phyloP scores from a whole-genome alignment of 345 rosid species.

The Reutealis trisperma region DNA sequence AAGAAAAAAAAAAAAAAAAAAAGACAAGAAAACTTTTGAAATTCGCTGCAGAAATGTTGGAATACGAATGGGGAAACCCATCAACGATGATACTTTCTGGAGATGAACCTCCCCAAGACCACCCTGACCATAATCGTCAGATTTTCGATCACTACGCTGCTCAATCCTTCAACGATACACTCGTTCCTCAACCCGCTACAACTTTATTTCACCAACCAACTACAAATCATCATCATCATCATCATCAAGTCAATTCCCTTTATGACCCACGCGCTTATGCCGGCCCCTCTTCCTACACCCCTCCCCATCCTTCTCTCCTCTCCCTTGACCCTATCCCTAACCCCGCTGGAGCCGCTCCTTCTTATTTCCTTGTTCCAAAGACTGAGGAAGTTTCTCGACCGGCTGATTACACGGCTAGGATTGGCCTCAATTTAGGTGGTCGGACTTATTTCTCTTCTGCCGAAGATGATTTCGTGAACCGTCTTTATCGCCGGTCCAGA shows the following conservation, averaged over 20 bases:
- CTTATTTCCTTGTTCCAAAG: constrained; percentile 65
- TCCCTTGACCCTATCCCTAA: constrained; percentile 40
- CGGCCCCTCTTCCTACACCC: constrained; percentile 35
- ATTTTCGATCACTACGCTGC: constrained; percentile 44
- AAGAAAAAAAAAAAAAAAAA: too few relatives aligned
- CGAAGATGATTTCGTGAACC: constrained; percentile 84
- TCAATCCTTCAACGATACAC: constrained; percentile 34
- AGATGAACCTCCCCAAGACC: constrained; percentile 40
- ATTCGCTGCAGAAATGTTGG: constrained; percentile 53
- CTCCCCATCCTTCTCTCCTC: constrained; percentile 41
- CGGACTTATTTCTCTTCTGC: constrained; percentile 90
- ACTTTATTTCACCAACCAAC: constrained; percentile 25
- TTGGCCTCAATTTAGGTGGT: constrained; percentile 89
- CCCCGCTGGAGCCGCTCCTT: constrained; percentile 21
- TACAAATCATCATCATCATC: background rate
- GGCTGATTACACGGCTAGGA: constrained; percentile 57
- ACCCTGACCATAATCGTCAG: constrained; percentile 56
- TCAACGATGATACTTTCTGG: constrained; percentile 48
- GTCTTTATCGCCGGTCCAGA: constrained; percentile 79
- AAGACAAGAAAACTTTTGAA: too few relatives aligned
- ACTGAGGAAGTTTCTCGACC: constrained; percentile 59
- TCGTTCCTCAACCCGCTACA: constrained; percentile 28
- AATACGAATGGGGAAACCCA: constrained; percentile 85
- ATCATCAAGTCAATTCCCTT: constrained; percentile 36
- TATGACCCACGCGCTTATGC: constrained; percentile 56